Percentiles rank a stretch among this genome's conserved stretches.
Evolutionary conservation across 129 eudicot genomes (phyloP).

Genomic region (Centella asiatica): DNA sequence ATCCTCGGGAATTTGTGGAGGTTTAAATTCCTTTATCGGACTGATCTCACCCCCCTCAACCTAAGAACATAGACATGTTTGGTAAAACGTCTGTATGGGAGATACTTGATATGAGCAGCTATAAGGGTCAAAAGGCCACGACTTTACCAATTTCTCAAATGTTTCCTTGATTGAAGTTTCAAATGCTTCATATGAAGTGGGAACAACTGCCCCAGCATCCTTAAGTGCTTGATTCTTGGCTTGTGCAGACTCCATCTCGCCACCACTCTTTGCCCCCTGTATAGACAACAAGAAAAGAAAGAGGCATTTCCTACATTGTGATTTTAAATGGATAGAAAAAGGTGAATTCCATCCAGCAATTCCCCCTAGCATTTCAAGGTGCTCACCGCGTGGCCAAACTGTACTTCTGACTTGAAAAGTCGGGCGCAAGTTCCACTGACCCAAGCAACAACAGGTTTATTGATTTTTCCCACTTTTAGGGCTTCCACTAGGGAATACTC

Average conservation of each 20-base stretch:
- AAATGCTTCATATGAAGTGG: slow-evolving; percentile 88
- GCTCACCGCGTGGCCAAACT: slow-evolving; percentile 93
- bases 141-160: slow-evolving; percentile 60
- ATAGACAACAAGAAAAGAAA: slow-evolving; percentile 8
- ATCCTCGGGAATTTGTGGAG: slow-evolving; percentile 98
- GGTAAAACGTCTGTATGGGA: too few relatives aligned
- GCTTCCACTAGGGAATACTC: slow-evolving; percentile 98
- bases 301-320: neutral
- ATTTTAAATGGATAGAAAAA: neutral
- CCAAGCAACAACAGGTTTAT: slow-evolving; percentile 95
- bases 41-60: slow-evolving; percentile 67
- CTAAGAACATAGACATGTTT: slow-evolving; percentile 22
- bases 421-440: slow-evolving; percentile 98
- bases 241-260: slow-evolving; percentile 97
- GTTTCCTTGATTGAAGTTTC: slow-evolving; percentile 84
- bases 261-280: slow-evolving; percentile 96
- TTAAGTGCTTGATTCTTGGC: slow-evolving; percentile 91
- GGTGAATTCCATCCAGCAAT: neutral
- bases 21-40: slow-evolving; percentile 68
- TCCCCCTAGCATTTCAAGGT: neutral
- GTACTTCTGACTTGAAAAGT: slow-evolving; percentile 98
- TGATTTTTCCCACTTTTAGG: slow-evolving; percentile 85
- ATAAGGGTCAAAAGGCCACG: neutral
- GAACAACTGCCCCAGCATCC: slow-evolving; percentile 90
- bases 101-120: too few relatives aligned